A percentile compares a stretch with the other conserved stretches of the same genome.
Evolutionary conservation across 495 filamentous ascomycete genomes (phyloP).

Genomic region (Oidiodendron maius): DNA sequence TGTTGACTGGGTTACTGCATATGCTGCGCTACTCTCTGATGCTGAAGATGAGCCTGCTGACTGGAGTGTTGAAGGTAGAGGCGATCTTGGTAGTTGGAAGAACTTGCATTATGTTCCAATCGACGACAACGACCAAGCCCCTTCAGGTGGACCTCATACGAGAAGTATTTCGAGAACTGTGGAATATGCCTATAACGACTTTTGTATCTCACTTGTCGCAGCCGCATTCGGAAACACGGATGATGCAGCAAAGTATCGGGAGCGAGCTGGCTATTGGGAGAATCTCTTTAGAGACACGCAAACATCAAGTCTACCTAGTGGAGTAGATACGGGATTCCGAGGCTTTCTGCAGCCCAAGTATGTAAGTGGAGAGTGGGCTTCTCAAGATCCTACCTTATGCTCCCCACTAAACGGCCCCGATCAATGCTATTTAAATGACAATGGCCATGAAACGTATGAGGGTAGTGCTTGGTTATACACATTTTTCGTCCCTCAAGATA

Average conservation of each 20-base stretch:
- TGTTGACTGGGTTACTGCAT: conserved; percentile 66
- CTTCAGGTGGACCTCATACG: conserved; percentile 62
- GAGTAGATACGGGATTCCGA: conserved; percentile 31
- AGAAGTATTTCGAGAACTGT: conserved; percentile 60
- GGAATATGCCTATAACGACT: conserved; percentile 68
- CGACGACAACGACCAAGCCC: conserved; percentile 61
- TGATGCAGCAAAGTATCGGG: conserved; percentile 55
- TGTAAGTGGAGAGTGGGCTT: conserved; percentile 59
- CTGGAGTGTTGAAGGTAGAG: conserved; percentile 68
- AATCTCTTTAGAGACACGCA: conserved; percentile 63
- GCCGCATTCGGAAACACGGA: conserved; percentile 44
- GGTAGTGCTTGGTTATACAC: conserved; percentile 64
- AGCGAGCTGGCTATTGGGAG: conserved; percentile 61
- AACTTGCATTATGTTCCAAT: conserved; percentile 61
- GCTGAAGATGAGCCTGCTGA: conserved; percentile 57
- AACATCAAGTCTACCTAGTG: conserved; percentile 35
- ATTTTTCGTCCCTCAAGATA: conserved; percentile 64
- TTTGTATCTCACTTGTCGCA: conserved; percentile 54
- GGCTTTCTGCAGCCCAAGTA: conserved; percentile 26
- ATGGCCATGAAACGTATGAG: conserved; percentile 65
- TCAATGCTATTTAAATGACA: conserved; percentile 56
- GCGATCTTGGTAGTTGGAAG: conserved; percentile 54
- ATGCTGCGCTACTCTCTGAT: conserved; percentile 60
- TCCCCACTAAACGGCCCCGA: conserved; percentile 27
- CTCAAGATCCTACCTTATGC: conserved; percentile 58